Evolutionary conservation across 179 eudicot genomes (phyloP).

Genomic region (Patellifolia procumbens): DNA sequence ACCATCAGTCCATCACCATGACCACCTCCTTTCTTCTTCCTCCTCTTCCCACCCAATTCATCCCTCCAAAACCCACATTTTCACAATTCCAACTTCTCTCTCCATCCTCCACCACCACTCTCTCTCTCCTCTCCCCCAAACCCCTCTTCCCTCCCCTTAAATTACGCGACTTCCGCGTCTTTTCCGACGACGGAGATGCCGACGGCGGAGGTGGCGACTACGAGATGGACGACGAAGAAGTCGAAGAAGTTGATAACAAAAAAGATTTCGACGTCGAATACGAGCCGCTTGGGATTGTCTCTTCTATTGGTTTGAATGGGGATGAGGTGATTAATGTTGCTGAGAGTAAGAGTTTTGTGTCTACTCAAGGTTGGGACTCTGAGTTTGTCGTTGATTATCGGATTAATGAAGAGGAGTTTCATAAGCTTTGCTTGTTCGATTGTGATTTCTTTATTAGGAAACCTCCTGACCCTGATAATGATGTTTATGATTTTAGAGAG

Average conservation of each 20-base stretch:
- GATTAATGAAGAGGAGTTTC: conserved; percentile 93
- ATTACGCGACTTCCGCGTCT: conserved; percentile 40
- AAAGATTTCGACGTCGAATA: conserved; percentile 79
- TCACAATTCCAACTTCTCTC: conserved; percentile 2
- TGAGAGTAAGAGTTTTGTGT: conserved; percentile 69
- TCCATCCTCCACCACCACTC: conserved; percentile 12
- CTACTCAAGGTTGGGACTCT: conserved; percentile 71
- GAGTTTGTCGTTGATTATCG: conserved; percentile 73
- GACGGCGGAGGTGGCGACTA: conserved; percentile 60
- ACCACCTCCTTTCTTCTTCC: conserved; percentile 8
- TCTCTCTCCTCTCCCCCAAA: conserved; percentile 22
- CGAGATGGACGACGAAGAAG: conserved; percentile 82
- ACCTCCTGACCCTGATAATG: conserved; percentile 89
- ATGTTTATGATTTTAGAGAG: conserved; percentile 92
- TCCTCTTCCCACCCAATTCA: background rate
- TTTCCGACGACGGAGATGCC: conserved; percentile 71
- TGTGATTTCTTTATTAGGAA: conserved; percentile 93
- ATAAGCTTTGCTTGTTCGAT: conserved; percentile 70
- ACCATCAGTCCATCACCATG: background rate
- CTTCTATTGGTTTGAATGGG: conserved; percentile 9
- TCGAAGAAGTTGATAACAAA: conserved; percentile 80
- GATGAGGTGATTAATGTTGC: conserved; percentile 51
- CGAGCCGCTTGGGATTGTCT: conserved; percentile 39
- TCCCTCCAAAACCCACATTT: conserved; percentile 9
- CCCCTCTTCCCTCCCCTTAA: conserved; percentile 23